phyloP scores from a whole-genome alignment of 2,329 filamentous ascomycete species.

The Sporothrix schenckii region DNA sequence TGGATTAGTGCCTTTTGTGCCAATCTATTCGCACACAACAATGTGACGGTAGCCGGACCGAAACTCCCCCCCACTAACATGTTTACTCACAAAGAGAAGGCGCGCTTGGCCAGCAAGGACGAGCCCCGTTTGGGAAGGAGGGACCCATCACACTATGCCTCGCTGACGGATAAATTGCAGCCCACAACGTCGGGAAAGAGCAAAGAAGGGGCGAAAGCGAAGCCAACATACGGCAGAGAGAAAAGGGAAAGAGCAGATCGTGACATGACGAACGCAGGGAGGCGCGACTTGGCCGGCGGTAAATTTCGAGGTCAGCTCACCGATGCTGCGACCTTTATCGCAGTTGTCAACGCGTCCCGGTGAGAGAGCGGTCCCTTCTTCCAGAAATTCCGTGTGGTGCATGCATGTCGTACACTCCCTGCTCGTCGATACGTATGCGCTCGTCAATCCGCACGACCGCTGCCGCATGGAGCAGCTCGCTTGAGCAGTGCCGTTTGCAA shows the following conservation, averaged over 20 bases:
- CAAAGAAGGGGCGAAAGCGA: neutral
- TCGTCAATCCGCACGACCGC: neutral
- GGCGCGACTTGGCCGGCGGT: conserved; percentile 8
- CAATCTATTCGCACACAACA: conserved; percentile 14
- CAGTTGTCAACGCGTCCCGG: neutral
- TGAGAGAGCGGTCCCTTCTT: neutral
- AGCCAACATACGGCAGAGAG: neutral
- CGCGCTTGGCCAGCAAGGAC: neutral
- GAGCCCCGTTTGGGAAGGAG: conserved; percentile 22
- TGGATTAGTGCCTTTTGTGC: conserved; percentile 1
- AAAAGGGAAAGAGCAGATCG: conserved; percentile 11
- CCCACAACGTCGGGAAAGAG: conserved; percentile 6
- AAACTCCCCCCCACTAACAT: conserved; percentile 26
- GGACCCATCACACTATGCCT: neutral
- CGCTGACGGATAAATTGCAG: conserved; percentile 16
- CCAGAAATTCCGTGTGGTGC: neutral
- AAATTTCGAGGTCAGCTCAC: conserved; percentile 13
- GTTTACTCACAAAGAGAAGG: neutral
- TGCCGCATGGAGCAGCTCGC: neutral
- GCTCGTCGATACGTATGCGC: neutral
- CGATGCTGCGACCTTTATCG: neutral
- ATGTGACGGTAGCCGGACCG: conserved; percentile 26
- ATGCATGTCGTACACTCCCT: neutral
- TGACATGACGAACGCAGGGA: neutral
- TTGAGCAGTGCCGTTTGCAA: neutral